These are phyloP conservation scores for Naegleria lovaniensis DNA, from an alignment of 208 protist genomes.

Conservation along the genomic window DNA sequence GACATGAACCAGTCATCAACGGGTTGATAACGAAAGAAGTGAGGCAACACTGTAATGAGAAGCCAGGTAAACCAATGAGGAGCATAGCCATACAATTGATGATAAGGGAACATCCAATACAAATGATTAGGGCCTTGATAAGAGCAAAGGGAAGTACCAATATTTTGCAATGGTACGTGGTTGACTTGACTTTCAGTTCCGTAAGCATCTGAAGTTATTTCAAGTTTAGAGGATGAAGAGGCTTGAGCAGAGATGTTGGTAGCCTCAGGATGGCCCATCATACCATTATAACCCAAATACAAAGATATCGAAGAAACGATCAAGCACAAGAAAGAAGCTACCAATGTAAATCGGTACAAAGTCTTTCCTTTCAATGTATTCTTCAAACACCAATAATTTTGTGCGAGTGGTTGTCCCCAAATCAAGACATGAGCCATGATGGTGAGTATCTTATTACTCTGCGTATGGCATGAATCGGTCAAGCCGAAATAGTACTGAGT, in stretches of 20 bases:
- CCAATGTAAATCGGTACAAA: not conserved
- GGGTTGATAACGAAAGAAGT: not conserved
- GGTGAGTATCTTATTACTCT: not conserved
- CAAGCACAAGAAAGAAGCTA: not conserved
- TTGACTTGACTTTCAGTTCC: not conserved
- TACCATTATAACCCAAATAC: not conserved
- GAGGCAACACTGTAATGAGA: not conserved
- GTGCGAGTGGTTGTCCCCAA: not conserved
- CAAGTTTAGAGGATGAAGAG: too few species aligned
- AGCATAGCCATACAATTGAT: not conserved
- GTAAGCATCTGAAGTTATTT: not conserved
- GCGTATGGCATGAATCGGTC: not conserved
- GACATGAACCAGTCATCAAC: not conserved
- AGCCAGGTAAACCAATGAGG: not conserved
- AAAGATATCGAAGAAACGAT: not conserved
- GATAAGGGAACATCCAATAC: not conserved
- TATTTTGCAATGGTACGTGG: not conserved
- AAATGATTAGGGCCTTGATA: slow-evolving; percentile 4
- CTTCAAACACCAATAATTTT: not conserved
- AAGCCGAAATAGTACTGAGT: not conserved
- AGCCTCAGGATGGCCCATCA: not conserved
- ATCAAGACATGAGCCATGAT: not conserved
- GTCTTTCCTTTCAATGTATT: not conserved
- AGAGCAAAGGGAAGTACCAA: not conserved
- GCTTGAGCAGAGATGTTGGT: not conserved